Conservation (phyloP, 495 filamentous ascomycete species). For the Aspergillus sclerotioniger region DNA sequence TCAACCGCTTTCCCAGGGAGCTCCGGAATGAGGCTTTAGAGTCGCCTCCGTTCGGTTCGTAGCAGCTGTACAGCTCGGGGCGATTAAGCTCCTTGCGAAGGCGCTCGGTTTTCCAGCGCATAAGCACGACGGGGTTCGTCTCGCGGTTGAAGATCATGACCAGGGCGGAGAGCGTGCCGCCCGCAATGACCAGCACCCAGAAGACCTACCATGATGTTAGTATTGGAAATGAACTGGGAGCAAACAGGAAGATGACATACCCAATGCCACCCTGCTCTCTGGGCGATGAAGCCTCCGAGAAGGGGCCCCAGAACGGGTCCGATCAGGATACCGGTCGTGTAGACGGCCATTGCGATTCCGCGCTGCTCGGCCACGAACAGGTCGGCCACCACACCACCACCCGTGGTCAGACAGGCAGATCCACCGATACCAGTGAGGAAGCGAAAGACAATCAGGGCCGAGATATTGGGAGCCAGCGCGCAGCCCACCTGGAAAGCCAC, state of each 20-base stretch:
- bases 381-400: slow-evolving; percentile 55
- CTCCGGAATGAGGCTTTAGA: background rate
- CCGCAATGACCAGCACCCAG: slow-evolving; percentile 53
- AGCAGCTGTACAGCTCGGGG: slow-evolving; percentile 24
- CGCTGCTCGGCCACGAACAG: slow-evolving; percentile 48
- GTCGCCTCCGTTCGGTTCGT: slow-evolving; percentile 15
- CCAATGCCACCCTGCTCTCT: slow-evolving; percentile 54
- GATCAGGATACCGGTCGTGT: slow-evolving; percentile 33
- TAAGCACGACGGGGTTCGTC: slow-evolving; percentile 52
- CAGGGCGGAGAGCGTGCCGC: slow-evolving; percentile 36
- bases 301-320: slow-evolving; percentile 52
- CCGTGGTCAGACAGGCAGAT: slow-evolving; percentile 49
- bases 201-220: slow-evolving; percentile 15
- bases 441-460: slow-evolving; percentile 50
- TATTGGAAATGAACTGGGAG: background rate
- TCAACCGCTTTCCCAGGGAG: background rate
- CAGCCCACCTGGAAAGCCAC: slow-evolving; percentile 51
- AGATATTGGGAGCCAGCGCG: slow-evolving; percentile 44
- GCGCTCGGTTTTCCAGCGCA: slow-evolving; percentile 47
- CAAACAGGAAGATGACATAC: slow-evolving; percentile 24
- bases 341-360: slow-evolving; percentile 39
- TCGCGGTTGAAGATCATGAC: slow-evolving; percentile 43
- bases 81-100: slow-evolving; percentile 41
- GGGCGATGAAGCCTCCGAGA: slow-evolving; percentile 48
- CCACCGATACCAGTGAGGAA: slow-evolving; percentile 51